Base-by-base conservation (phyloP, 345 rosid genomes). In the Murraya paniculata region DNA sequence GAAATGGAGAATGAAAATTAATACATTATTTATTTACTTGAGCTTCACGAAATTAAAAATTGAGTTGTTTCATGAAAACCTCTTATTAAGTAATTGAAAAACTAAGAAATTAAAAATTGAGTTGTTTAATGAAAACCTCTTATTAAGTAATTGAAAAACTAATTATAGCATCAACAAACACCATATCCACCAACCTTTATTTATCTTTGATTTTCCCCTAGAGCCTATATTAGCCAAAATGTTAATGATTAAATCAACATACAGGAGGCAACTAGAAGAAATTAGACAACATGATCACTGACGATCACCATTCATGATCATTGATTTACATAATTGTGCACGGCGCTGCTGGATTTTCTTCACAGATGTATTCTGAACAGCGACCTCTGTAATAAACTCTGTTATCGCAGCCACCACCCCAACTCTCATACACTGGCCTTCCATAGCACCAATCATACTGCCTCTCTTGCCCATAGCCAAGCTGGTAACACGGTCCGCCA, bases 371-470 rank as follows among this genome's bases (percentile, higher is more conserved):
- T 58, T 89, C 90, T 9, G 27, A 16, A 45, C 88, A 85, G 31
- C 85, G 68, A 19, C 76, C 69, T 68, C 18, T 69, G 57, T 65
- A 2, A 41, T 41, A 66, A 4, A 71, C 71, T n/a, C 73, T 45
- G 76, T 31, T 65, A 58, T 83, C 80, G 57, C 87, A 85, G 3
- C 90, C 89, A 18, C 88, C 80, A 0, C 93, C 91, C 88, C 89
- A 87, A 72, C 92, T 86, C 3, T 91, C 89, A 28, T 84, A 91
- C 38, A 90, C 92, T 0, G 88, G 91, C 78, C 91, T 66, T 14
- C 91, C 92, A 57, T 81, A 86, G 11, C 78, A 79, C 9, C 81
- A 82, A 60, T 75, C 82, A 6, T 50, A 67, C 18, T 10, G 59
- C 57, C 80, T 45, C 50, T 78, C 75, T 55, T 65, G 73, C 75